Base-by-base conservation (phyloP, 371 early-diverging fungal species). In the Blakeslea trispora region DNA sequence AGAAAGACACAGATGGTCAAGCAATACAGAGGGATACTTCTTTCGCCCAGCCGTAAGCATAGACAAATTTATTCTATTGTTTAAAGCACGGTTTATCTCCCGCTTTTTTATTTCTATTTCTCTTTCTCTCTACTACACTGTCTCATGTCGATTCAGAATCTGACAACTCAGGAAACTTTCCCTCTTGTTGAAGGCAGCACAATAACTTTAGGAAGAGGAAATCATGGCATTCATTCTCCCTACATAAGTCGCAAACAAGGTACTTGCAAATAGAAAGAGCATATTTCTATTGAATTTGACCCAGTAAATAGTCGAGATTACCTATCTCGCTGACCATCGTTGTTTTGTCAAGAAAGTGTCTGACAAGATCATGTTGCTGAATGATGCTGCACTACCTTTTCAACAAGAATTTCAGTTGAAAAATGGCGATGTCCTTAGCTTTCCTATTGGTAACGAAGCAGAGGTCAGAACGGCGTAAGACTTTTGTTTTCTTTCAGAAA, bases 111-210 rank as follows among this genome's bases (percentile, higher is more conserved):
- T n/a, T n/a, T n/a, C n/a, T n/a, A n/a, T n/a, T n/a, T n/a, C n/a
- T n/a, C n/a, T n/a, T n/a, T n/a, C n/a, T n/a, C n/a, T n/a, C n/a
- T n/a, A n/a, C n/a, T n/a, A n/a, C n/a, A n/a, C n/a, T n/a, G n/a
- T n/a, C n/a, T n/a, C n/a, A 54, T 54, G 55, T 54, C 55, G 17
- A 45, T 58, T 45, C 31, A 31, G 18, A 58, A 58, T 28, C 32
- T 31, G 18, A 40, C 40, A 10, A 52, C 59, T 7, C 45, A 59
- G 5, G 34, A 51, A 24, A 47, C 17, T 32, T 46, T 31, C 28
- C 7, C 18, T 3, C n/a, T 58, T 2, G 21, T 18, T 5, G 8
- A n/a, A 22, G 46, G 24, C 19, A 31, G 44, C 11, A 22, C 34
- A 18, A 39, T 45, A 11, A 45, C 24, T 40, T 35, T 58, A 3